Base-by-base conservation (phyloP, 108 stramenopile genomes). In the Cylindrotheca fusiformis region DNA sequence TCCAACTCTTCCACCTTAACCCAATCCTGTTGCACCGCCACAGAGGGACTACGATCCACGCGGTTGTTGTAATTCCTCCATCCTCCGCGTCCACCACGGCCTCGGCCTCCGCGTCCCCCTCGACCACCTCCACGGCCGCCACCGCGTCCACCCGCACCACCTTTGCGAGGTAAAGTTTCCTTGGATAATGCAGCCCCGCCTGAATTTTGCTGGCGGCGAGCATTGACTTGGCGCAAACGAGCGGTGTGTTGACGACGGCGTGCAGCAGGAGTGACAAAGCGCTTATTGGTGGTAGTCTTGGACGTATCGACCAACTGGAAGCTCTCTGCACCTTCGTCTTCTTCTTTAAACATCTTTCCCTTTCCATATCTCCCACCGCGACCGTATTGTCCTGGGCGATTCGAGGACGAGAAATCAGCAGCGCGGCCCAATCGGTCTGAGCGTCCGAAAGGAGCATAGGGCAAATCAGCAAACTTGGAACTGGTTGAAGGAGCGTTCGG, bases 381-480 rank as follows among this genome's bases (percentile, higher is more conserved):
- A 30, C 58, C 32, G 45, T 70, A 60, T 20, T 60, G 59, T 54
- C 72, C 74, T 53, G 69, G 46, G 58, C 63, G 54, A 49, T 56
- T 63, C 33, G 49, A 20, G 48, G 74, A 65, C 50, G 87, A 86
- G 65, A 91, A 91, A 77, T 92, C 91, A 55, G 95, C 95, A 19
- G 75, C 85, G 18, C 88, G 78, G 1, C 94, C 94, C 21, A 91
- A 67, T 30, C 92, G 83, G 74, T 98, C 96, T 28, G 84, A 82
- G 31, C 95, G 88, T 21, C 94, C 94, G 66, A 98, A 98, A 5
- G 95, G 95, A 20, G 92, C 83, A 76, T 94, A 98, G 52, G 97
- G 97, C 24, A 98, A 75, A 27, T 78, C 60, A 48, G 71, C 66
- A 79, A 94, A 96, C 69, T 93, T 80, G 48, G 50, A 52, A 25